These are phyloP conservation scores for Polytolypa hystricis DNA, from an alignment of 2,329 filamentous ascomycete genomes.

Conservation along the genomic window DNA sequence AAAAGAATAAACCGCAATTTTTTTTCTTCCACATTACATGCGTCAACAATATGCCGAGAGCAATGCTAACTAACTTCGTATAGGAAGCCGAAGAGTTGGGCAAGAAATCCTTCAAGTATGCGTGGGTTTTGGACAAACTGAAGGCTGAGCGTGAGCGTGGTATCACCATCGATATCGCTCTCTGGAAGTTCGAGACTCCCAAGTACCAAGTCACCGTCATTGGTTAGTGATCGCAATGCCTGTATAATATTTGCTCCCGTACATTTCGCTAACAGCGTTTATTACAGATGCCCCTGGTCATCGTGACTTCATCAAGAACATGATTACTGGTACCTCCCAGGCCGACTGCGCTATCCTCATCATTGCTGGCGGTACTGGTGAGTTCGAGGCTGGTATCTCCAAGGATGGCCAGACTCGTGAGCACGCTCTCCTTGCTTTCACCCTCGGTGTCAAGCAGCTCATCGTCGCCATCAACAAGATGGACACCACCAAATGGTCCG, in stretches of 20 bases:
- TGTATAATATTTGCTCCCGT: not conserved
- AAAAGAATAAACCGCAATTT: no score
- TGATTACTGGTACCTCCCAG: conserved; percentile 99
- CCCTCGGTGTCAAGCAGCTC: conserved; percentile 99
- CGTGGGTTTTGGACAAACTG: conserved; percentile 99
- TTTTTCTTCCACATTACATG: conserved; percentile 3
- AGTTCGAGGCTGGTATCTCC: conserved; percentile 99
- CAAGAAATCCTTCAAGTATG: conserved; percentile 99
- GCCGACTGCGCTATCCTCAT: conserved; percentile 99
- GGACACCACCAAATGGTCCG: conserved; percentile 98
- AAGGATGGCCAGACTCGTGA: conserved; percentile 99
- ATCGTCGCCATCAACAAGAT: conserved; percentile 99
- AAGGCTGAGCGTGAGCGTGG: conserved; percentile 99
- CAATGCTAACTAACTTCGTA: conserved; percentile 21
- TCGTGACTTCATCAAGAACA: conserved; percentile 99
- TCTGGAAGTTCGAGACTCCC: conserved; percentile 99
- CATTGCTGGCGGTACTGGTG: conserved; percentile 99
- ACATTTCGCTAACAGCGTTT: conserved; percentile 11
- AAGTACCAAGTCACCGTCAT: conserved; percentile 98
- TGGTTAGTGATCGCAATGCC: conserved; percentile 45
- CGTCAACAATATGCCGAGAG: no score
- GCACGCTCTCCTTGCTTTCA: conserved; percentile 99
- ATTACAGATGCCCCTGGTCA: conserved; percentile 86
- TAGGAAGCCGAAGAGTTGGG: conserved; percentile 97
- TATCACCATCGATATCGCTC: conserved; percentile 99